Percentiles rank a stretch among this genome's conserved stretches.
These are phyloP conservation scores for Kuraishia ogatae DNA, from an alignment of 805 yeast genomes.

Conservation along the genomic window DNA sequence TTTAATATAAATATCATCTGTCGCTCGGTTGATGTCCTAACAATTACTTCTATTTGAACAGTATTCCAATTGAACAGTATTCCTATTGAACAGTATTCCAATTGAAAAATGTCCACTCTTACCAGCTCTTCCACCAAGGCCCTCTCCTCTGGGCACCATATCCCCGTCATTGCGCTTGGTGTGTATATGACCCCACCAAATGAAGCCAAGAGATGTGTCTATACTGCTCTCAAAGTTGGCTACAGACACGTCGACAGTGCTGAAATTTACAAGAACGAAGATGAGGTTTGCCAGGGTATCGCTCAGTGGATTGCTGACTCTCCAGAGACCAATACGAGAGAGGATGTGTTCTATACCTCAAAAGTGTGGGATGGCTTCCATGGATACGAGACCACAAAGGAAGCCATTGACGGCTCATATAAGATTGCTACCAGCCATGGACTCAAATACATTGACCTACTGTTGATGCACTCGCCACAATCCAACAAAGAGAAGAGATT, in stretches of 20 bases:
- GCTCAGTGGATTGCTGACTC: slow-evolving; percentile 29
- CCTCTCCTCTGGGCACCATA: slow-evolving; percentile 33
- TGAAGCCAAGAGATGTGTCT: slow-evolving; percentile 34
- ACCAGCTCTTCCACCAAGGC: background rate
- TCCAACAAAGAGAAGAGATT: slow-evolving; percentile 32
- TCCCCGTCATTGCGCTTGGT: slow-evolving; percentile 54
- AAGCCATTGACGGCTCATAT: slow-evolving; percentile 30
- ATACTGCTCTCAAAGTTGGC: slow-evolving; percentile 52
- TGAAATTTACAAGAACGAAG: slow-evolving; percentile 55
- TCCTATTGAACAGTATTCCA: background rate
- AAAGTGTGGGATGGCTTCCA: slow-evolving; percentile 29
- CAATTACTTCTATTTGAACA: too few species aligned
- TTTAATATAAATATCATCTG: too few species aligned
- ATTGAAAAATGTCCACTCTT: background rate
- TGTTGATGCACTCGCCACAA: slow-evolving; percentile 46
- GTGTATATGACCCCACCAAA: slow-evolving; percentile 34
- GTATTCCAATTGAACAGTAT: too few species aligned
- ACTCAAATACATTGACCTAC: slow-evolving; percentile 44
- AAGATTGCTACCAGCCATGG: slow-evolving; percentile 25
- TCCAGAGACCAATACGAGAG: slow-evolving; percentile 26
- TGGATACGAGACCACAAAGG: slow-evolving; percentile 32
- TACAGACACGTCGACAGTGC: slow-evolving; percentile 76
- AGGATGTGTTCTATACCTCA: slow-evolving; percentile 31
- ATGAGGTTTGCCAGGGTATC: slow-evolving; percentile 53
- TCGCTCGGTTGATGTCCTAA: too few species aligned